phyloP scores from a whole-genome alignment of 2,329 filamentous ascomycete species.

The Talaromyces marneffei region DNA sequence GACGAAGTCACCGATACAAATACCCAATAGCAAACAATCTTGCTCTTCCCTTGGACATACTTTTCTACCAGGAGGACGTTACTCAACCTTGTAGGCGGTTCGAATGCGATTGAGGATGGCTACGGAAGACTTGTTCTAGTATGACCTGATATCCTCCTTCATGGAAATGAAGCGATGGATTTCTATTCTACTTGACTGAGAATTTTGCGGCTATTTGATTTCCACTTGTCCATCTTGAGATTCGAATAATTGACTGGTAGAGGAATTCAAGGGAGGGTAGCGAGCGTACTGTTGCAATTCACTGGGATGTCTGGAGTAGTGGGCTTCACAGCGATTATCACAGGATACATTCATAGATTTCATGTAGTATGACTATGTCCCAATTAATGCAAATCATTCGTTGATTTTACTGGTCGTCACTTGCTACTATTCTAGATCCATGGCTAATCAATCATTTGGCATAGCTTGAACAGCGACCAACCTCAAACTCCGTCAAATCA shows the following conservation, averaged over 20 bases:
- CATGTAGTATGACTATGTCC: not conserved
- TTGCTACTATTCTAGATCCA: not conserved
- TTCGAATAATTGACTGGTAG: slow-evolving; percentile 5
- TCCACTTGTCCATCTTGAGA: not conserved
- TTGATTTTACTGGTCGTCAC: not conserved
- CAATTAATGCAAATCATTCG: too few species aligned
- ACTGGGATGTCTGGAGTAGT: slow-evolving; percentile 1
- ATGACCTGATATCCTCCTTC: slow-evolving; percentile 14
- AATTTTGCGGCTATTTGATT: not conserved
- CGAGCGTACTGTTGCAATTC: slow-evolving; percentile 6
- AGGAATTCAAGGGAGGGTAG: not conserved
- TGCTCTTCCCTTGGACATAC: not conserved
- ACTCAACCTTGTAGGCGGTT: slow-evolving; percentile 4
- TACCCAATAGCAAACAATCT: slow-evolving; percentile 46
- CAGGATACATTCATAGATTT: slow-evolving; percentile 11
- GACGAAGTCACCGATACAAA: slow-evolving; percentile 54
- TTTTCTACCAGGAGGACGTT: slow-evolving; percentile 11
- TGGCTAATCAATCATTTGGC: not conserved
- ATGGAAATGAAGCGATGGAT: slow-evolving; percentile 11
- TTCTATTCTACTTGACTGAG: slow-evolving; percentile 16
- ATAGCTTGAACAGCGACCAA: slow-evolving; percentile 19
- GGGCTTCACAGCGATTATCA: slow-evolving; percentile 10
- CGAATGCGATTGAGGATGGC: not conserved
- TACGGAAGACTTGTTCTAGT: not conserved
- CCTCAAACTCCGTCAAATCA: slow-evolving; percentile 24